phyloP scores from a whole-genome alignment of 192 early-diverging fungal genomes.

The Backusella westeae region DNA sequence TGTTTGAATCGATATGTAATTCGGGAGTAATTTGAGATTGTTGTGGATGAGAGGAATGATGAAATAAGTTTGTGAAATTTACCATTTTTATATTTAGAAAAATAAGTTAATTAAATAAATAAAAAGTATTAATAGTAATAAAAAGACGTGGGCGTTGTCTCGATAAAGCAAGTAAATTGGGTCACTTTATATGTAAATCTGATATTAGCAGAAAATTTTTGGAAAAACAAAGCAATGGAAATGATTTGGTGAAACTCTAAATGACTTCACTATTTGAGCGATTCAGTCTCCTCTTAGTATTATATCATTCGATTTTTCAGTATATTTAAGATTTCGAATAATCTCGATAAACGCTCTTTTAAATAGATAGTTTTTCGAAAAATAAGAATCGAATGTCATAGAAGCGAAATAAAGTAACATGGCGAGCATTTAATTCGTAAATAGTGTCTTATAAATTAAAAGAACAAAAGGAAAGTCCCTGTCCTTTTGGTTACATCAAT shows the following conservation, averaged over 20 bases:
- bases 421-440: neutral
- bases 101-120: neutral
- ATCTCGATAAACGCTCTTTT: neutral
- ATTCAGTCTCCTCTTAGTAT: neutral
- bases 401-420: neutral
- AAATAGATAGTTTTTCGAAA: neutral
- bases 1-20: neutral
- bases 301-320: too few relatives aligned
- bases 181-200: neutral
- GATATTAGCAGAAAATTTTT: neutral
- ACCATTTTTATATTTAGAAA: neutral
- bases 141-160: too few relatives aligned
- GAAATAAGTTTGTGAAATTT: neutral
- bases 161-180: neutral
- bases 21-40: neutral
- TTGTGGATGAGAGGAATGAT: neutral
- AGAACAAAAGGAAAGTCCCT: neutral
- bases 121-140: too few relatives aligned
- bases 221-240: neutral
- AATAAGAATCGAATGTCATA: neutral
- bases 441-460: neutral
- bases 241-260: neutral
- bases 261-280: neutral
- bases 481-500: neutral
- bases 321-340: too few relatives aligned